Conservation (phyloP, 2,329 filamentous ascomycete species). For the Botrytis sinoallii region DNA sequence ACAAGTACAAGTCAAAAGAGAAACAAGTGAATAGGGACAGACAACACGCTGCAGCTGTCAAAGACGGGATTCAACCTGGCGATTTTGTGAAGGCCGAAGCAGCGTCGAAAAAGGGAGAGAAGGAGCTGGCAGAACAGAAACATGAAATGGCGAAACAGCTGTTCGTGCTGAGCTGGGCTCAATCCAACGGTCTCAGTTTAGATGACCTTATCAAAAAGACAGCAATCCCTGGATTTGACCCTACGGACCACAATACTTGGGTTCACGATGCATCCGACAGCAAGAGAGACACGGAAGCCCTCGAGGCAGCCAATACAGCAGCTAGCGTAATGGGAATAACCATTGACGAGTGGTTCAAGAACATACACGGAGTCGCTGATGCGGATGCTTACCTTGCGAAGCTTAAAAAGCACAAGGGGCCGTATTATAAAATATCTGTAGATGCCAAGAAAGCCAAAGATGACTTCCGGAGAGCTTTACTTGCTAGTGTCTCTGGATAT, state of each 20-base stretch:
- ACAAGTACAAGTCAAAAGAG: background rate
- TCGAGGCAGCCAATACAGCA: background rate
- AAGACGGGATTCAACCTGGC: background rate
- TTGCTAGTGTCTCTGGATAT: background rate
- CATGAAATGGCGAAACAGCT: background rate
- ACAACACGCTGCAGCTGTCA: background rate
- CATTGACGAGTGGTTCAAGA: background rate
- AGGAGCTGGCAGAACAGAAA: background rate
- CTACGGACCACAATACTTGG: background rate
- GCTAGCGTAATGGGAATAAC: background rate
- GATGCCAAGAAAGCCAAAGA: background rate
- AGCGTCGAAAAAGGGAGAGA: background rate
- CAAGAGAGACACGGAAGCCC: background rate
- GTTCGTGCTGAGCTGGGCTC: background rate
- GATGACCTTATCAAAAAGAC: background rate
- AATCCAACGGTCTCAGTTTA: background rate
- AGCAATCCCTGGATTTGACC: background rate
- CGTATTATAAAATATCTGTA: background rate
- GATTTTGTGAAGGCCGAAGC: background rate
- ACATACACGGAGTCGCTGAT: background rate
- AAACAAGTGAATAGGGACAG: background rate
- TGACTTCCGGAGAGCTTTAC: fast-evolving
- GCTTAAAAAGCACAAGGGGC: background rate
- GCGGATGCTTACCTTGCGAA: background rate
- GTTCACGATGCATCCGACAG: background rate